These are phyloP conservation scores for Santalum album DNA, from an alignment of 164 flowering plant genomes.

Conservation along the genomic window DNA sequence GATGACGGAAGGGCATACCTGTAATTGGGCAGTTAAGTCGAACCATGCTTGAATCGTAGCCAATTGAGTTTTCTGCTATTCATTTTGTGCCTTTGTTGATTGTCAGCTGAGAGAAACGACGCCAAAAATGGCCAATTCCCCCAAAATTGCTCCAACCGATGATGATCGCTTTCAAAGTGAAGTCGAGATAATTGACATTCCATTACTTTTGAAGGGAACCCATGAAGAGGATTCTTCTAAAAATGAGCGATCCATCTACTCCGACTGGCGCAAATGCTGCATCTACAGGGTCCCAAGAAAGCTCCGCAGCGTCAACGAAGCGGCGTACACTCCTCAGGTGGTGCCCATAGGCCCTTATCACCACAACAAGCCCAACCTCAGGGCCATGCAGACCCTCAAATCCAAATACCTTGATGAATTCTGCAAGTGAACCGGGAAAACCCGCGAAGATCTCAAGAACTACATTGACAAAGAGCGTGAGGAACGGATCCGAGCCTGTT, in stretches of 20 bases:
- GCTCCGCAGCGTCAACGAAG: not conserved
- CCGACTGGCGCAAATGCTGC: not conserved
- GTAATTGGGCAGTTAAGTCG: no score
- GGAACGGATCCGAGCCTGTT: not conserved
- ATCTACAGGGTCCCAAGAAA: not conserved
- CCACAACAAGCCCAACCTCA: not conserved
- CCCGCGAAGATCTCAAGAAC: not conserved
- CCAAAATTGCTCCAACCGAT: no score
- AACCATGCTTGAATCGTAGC: no score
- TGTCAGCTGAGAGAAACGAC: no score
- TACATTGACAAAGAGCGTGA: not conserved
- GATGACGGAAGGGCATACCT: no score
- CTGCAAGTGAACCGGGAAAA: not conserved
- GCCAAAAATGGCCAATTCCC: no score
- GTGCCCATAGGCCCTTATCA: not conserved
- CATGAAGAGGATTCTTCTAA: not conserved
- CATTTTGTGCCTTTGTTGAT: no score
- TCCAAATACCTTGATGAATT: not conserved
- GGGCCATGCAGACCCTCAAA: not conserved
- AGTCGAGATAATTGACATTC: no score
- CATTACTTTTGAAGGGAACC: no score
- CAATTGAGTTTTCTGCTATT: no score
- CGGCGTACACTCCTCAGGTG: not conserved
- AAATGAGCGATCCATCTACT: not conserved
- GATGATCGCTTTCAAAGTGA: no score